Conservation (phyloP, 805 yeast genomes). For the Teunomyces panamensis region DNA sequence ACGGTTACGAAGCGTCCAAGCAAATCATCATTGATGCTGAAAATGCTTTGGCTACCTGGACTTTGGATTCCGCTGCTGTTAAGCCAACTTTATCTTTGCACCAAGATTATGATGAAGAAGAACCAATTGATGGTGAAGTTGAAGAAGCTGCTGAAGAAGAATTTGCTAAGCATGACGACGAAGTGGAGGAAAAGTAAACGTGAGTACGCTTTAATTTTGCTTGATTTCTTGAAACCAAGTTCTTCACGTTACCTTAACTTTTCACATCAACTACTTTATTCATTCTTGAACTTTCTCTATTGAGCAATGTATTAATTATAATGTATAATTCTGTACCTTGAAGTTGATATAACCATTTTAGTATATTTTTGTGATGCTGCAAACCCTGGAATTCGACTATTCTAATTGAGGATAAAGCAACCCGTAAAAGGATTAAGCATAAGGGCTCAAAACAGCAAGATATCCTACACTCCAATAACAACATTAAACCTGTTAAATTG, state of each 20-base stretch:
- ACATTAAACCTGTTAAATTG: neutral
- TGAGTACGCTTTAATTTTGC: neutral
- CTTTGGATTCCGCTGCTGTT: slow-evolving; percentile 77
- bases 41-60: slow-evolving; percentile 80
- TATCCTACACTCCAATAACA: neutral
- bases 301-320: slow-evolving; percentile 2
- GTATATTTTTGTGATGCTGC: neutral
- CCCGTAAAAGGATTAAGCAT: neutral
- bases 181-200: slow-evolving; percentile 5
- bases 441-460: neutral
- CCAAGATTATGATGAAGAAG: slow-evolving; percentile 53
- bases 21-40: slow-evolving; percentile 86
- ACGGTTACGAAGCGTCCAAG: slow-evolving; percentile 84
- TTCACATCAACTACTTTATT: no score
- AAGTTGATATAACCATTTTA: neutral
- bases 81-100: slow-evolving; percentile 75
- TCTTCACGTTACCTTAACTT: neutral
- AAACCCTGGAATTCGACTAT: neutral
- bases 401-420: neutral
- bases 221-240: neutral
- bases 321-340: slow-evolving; percentile 1
- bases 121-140: slow-evolving; percentile 45
- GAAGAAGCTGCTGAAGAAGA: slow-evolving; percentile 53
- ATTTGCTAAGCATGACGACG: slow-evolving; percentile 47
- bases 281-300: neutral